phyloP scores from a whole-genome alignment of 106 monocot genomes.

The Dioscorea dumetorum region DNA sequence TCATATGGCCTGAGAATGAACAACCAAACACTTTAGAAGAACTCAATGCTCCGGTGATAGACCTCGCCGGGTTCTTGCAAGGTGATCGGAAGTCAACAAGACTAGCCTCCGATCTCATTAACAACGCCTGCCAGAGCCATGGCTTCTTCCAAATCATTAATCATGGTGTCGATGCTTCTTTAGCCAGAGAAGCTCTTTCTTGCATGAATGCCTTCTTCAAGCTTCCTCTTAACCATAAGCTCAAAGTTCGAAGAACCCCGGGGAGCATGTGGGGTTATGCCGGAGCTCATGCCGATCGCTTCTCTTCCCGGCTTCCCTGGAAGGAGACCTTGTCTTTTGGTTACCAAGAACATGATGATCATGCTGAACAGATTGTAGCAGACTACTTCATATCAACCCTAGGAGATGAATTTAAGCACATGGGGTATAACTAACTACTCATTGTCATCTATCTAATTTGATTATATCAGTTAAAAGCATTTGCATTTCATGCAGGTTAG shows the following conservation, averaged over 20 bases:
- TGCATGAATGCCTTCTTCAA: slow-evolving; percentile 48
- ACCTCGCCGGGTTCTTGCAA: slow-evolving; percentile 35
- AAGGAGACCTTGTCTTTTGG: slow-evolving; percentile 80
- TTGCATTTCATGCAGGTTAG: slow-evolving; percentile 22
- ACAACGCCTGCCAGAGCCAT: slow-evolving; percentile 35
- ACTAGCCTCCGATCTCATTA: slow-evolving; percentile 17
- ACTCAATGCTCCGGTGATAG: slow-evolving; percentile 42
- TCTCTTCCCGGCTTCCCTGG: slow-evolving; percentile 63
- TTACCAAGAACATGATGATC: slow-evolving; percentile 9
- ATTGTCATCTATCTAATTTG: too few species aligned
- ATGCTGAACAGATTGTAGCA: slow-evolving; percentile 6
- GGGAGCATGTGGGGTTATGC: slow-evolving; percentile 71
- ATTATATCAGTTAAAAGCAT: too few species aligned
- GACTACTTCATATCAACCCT: slow-evolving; percentile 49
- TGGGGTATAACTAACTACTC: slow-evolving; percentile 35
- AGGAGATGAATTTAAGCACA: slow-evolving; percentile 32
- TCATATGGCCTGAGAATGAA: slow-evolving; percentile 50
- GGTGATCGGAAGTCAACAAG: slow-evolving; percentile 20
- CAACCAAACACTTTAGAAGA: slow-evolving; percentile 13
- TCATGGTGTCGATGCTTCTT: slow-evolving; percentile 30
- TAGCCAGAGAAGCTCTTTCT: slow-evolving; percentile 15
- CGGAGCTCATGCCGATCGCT: slow-evolving; percentile 62
- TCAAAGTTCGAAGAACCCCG: slow-evolving; percentile 33
- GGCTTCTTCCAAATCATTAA: slow-evolving; percentile 64
- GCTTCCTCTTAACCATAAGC: slow-evolving; percentile 36